Percentiles rank a stretch among this genome's conserved stretches.
Evolutionary conservation across 1,139 yeast genomes (phyloP).

Genomic region (Hemisphaericaspora subhashii): DNA sequence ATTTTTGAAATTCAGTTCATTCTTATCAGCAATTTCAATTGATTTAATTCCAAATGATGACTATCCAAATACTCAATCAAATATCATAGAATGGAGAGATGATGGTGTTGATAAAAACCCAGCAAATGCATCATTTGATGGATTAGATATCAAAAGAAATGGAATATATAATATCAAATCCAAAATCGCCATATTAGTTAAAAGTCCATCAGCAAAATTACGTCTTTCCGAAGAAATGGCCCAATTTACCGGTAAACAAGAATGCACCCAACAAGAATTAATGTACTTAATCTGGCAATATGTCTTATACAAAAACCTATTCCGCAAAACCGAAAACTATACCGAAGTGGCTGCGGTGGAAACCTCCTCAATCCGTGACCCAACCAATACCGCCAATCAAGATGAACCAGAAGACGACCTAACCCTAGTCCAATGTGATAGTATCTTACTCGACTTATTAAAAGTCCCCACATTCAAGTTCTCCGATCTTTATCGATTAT

Average conservation of each 20-base stretch:
- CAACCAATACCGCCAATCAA: constrained; percentile 18
- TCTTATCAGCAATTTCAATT: constrained; percentile 79
- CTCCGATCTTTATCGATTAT: constrained; percentile 70
- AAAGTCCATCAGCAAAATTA: constrained; percentile 64
- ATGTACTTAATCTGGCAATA: constrained; percentile 88
- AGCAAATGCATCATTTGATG: constrained; percentile 65
- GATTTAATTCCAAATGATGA: constrained; percentile 57
- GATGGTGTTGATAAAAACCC: constrained; percentile 26
- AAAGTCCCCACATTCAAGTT: constrained; percentile 57
- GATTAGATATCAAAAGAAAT: constrained; percentile 78
- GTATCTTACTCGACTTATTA: constrained; percentile 57
- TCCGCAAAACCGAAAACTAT: constrained; percentile 40
- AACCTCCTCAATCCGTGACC: constrained; percentile 10
- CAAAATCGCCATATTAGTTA: constrained; percentile 77
- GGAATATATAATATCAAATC: constrained; percentile 70
- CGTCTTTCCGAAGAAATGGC: constrained; percentile 64
- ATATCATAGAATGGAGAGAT: constrained; percentile 47
- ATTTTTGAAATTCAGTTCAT: constrained; percentile 63
- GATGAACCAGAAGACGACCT: constrained; percentile 35
- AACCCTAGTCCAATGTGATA: constrained; percentile 65
- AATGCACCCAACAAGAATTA: constrained; percentile 84
- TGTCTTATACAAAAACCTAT: constrained; percentile 69
- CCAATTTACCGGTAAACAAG: constrained; percentile 68
- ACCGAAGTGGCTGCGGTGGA: constrained; percentile 41
- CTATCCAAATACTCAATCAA: constrained; percentile 37